Evolutionary conservation across 2,329 filamentous ascomycete species (phyloP).

Genomic region (Cladophialophora psammophila): DNA sequence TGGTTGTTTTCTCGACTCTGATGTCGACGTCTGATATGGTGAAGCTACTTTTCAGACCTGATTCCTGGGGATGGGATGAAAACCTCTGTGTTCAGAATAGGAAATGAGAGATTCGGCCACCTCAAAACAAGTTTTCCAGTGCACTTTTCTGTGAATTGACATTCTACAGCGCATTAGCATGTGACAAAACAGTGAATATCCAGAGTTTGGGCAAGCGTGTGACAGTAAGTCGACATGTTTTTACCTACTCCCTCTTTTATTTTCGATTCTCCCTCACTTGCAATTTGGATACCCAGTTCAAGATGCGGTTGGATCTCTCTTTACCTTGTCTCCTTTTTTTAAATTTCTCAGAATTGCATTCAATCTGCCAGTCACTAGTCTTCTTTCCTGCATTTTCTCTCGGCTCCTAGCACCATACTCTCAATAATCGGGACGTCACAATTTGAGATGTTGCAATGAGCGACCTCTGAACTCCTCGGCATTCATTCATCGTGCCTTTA

Average conservation of each 20-base stretch:
- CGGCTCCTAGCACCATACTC: background rate
- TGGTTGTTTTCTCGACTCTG: slow-evolving; percentile 40
- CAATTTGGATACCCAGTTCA: background rate
- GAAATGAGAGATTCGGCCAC: slow-evolving; percentile 55
- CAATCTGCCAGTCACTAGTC: background rate
- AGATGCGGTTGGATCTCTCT: background rate
- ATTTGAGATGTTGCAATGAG: background rate
- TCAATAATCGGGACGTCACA: background rate
- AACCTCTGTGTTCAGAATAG: slow-evolving; percentile 45
- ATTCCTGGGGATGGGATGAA: slow-evolving; percentile 34
- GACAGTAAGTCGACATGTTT: background rate
- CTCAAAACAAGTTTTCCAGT: slow-evolving; percentile 43
- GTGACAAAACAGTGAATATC: background rate
- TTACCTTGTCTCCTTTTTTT: background rate
- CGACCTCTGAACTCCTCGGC: background rate
- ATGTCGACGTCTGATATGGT: slow-evolving; percentile 36
- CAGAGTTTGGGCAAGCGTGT: background rate
- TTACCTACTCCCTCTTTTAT: background rate
- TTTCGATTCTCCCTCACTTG: background rate
- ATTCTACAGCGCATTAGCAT: background rate
- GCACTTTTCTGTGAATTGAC: background rate
- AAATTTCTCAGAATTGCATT: background rate
- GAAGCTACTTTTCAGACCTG: slow-evolving; percentile 34
- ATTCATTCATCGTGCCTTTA: background rate
- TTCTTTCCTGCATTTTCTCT: background rate